Evolutionary conservation across 352 stramenopile genomes (phyloP), one percentile per base, ranked within the genome.

Genomic region (Globisporangium viniferum): DNA sequence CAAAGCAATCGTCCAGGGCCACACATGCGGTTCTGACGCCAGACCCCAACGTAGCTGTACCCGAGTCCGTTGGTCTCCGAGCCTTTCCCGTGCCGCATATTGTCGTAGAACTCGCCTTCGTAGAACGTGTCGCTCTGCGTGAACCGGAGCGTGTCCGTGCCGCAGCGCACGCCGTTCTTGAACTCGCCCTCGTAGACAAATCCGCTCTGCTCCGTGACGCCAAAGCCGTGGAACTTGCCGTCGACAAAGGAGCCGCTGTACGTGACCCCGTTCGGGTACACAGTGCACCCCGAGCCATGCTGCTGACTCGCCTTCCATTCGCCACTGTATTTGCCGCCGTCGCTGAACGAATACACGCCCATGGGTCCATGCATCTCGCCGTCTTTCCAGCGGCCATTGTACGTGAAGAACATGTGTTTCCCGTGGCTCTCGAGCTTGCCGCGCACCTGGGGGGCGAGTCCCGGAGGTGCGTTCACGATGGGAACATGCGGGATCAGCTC

Each of bases 181-280:
- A 92, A 93, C 51, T 89, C 72, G 9, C 86, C 86, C 69, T 88
- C 81, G 59, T 93, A 93, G 9, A 67, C 66, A 51, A 79, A 92
- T 0, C 80, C 6, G 29, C 59, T 53, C 8, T 72, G 64, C 39
- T 90, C 80, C 69, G 90, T 76, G 5, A 92, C 75, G 41, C 86
- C 86, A 44, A 76, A 85, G 36, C 84, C 86, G 58, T 92, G 79
- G 61, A 86, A 89, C 68, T 84, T 79, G 62, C 84, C 86, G 24
- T 76, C 56, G 0, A 65, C 69, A 59, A 91, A 91, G 5, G 68
- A 62, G 33, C 86, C 86, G 4, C 79, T 85, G 68, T 92, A 93
- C 59, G 82, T 89, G 33, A 88, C 82, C 27, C 86, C 82, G 31
- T 89, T 90, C 8, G 82, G 80, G 65, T 90, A 93, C n/a, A 82